Evolutionary conservation across 2,329 filamentous ascomycete species (phyloP).

Genomic region (Sporothrix phasma): DNA sequence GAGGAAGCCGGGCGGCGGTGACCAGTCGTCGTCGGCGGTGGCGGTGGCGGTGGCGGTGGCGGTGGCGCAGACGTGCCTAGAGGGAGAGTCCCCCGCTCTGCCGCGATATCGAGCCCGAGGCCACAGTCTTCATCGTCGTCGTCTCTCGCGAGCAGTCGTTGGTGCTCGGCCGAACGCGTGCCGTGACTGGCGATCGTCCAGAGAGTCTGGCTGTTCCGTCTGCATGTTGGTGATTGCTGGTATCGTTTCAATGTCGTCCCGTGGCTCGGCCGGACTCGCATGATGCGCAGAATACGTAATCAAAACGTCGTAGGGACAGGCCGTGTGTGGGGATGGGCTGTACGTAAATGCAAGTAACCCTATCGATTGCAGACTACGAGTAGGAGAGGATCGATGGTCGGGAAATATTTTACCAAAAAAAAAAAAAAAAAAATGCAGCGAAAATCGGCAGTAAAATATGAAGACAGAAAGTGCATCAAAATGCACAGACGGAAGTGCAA

Average conservation of each 20-base stretch:
- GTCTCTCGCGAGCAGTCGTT: not conserved
- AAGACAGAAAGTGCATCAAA: too few species aligned
- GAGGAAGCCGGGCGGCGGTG: slow-evolving; percentile 33
- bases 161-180: not conserved
- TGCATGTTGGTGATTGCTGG: not conserved
- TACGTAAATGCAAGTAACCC: too few species aligned
- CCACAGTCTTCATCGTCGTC: not conserved
- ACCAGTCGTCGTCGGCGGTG: not conserved
- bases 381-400: too few species aligned
- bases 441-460: too few species aligned
- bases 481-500: too few species aligned
- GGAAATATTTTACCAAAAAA: too few species aligned
- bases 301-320: not conserved
- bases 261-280: not conserved
- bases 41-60: not conserved
- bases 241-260: not conserved
- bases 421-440: too few species aligned
- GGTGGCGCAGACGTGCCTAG: not conserved
- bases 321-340: too few species aligned
- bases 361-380: too few species aligned
- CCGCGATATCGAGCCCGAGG: not conserved
- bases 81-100: not conserved
- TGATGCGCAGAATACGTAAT: not conserved
- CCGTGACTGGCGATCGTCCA: not conserved
- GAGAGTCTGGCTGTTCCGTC: not conserved